A percentile compares a stretch with the other conserved stretches of the same genome.
Evolutionary conservation across 192 early-diverging fungal species (phyloP).

Genomic region (Pilaira anomala): DNA sequence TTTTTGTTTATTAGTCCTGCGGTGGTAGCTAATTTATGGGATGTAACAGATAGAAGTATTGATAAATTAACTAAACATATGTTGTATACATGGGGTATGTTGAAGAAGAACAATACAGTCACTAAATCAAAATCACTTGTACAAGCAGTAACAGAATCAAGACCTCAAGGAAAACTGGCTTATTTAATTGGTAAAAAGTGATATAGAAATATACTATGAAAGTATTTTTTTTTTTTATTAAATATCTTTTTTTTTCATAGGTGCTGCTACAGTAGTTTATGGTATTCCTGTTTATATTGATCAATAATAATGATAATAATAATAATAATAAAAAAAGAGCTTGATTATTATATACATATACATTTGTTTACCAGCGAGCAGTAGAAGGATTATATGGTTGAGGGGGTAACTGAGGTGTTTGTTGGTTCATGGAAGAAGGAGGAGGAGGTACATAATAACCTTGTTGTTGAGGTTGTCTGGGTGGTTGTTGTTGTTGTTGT

Average conservation of each 20-base stretch:
- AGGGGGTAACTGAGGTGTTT: not conserved
- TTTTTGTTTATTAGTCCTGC: slow-evolving; percentile 53
- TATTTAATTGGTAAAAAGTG: slow-evolving; percentile 71
- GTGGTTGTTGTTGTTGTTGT: slow-evolving; percentile 16
- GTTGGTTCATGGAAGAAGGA: not conserved
- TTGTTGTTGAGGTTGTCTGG: slow-evolving; percentile 12
- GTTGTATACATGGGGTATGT: slow-evolving; percentile 72
- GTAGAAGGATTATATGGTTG: not conserved
- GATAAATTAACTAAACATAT: slow-evolving; percentile 79
- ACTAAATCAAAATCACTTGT: slow-evolving; percentile 55
- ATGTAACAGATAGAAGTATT: slow-evolving; percentile 95
- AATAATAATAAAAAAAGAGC: not conserved
- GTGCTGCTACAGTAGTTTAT: slow-evolving; percentile 89
- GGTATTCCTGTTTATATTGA: slow-evolving; percentile 64
- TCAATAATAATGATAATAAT: not conserved
- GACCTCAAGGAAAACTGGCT: slow-evolving; percentile 71
- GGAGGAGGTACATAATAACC: slow-evolving; percentile 13
- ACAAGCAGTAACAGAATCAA: slow-evolving; percentile 68
- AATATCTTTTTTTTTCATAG: not conserved
- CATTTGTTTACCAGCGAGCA: slow-evolving; percentile 4
- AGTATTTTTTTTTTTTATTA: no score
- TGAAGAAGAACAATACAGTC: slow-evolving; percentile 5
- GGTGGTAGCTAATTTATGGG: slow-evolving; percentile 94
- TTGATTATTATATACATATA: not conserved
- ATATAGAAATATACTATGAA: not conserved